Evolutionary conservation across 495 filamentous ascomycete species (phyloP).

Genomic region (Pseudevernia furfuracea): DNA sequence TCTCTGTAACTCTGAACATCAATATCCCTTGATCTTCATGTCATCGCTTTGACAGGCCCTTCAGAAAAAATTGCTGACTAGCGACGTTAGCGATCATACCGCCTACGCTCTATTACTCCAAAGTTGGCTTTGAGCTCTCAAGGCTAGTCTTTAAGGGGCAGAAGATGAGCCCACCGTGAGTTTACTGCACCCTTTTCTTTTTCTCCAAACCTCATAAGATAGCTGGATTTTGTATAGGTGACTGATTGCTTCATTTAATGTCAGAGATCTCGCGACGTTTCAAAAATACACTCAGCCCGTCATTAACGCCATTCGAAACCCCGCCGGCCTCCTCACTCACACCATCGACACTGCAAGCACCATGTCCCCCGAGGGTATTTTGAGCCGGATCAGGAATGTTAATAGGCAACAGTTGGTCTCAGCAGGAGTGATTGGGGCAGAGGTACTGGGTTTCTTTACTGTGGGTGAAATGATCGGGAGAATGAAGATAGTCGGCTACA

Average conservation of each 20-base stretch:
- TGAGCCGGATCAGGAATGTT: slow-evolving; percentile 61
- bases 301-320: slow-evolving; percentile 60
- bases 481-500: slow-evolving; percentile 89
- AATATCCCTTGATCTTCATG: background rate
- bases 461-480: slow-evolving; percentile 95
- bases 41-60: slow-evolving; percentile 3
- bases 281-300: slow-evolving; percentile 77
- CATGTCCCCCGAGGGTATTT: slow-evolving; percentile 41
- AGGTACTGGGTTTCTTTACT: slow-evolving; percentile 94
- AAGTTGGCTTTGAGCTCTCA: slow-evolving; percentile 76
- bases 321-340: slow-evolving; percentile 38
- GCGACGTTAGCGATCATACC: slow-evolving; percentile 66
- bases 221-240: background rate
- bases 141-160: slow-evolving; percentile 82
- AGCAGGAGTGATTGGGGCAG: slow-evolving; percentile 69
- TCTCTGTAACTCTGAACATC: background rate
- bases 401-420: slow-evolving; percentile 58
- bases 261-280: slow-evolving; percentile 69
- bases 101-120: slow-evolving; percentile 79
- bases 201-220: background rate
- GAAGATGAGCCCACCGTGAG: slow-evolving; percentile 93
- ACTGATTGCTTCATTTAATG: slow-evolving; percentile 14
- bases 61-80: slow-evolving; percentile 25
- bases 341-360: slow-evolving; percentile 39
- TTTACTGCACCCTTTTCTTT: slow-evolving; percentile 15